These are phyloP conservation scores for Zymoseptoria ardabiliae DNA, from an alignment of 2,329 filamentous ascomycete genomes.

Conservation along the genomic window DNA sequence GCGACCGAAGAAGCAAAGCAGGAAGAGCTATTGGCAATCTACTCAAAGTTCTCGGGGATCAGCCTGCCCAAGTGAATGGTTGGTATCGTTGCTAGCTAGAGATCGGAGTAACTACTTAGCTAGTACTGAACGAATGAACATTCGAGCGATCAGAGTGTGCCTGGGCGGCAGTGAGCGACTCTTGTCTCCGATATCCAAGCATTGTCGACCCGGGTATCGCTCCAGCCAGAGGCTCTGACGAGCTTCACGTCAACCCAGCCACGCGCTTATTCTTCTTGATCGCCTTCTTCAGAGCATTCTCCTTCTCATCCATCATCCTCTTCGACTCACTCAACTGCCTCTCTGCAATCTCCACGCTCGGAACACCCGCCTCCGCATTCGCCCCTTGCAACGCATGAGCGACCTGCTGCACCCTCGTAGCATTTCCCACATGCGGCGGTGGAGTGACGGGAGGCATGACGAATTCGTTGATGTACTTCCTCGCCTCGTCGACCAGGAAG, in stretches of 20 bases:
- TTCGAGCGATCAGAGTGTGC: not conserved
- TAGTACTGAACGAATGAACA: not conserved
- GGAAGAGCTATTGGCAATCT: conserved; percentile 38
- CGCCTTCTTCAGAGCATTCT: conserved; percentile 25
- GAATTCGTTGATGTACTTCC: conserved; percentile 32
- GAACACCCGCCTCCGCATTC: conserved; percentile 6
- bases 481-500: conserved; percentile 32
- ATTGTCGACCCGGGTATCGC: not conserved
- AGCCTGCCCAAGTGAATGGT: conserved; percentile 20
- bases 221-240: not conserved
- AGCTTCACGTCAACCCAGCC: conserved; percentile 18
- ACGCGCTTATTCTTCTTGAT: conserved; percentile 32
- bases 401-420: not conserved
- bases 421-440: conserved; percentile 17
- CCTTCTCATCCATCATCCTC: conserved; percentile 29
- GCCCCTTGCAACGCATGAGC: conserved; percentile 1
- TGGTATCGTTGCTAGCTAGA: not conserved
- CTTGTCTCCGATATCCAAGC: not conserved
- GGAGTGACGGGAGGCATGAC: conserved; percentile 31
- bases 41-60: conserved; percentile 31
- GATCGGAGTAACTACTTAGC: not conserved
- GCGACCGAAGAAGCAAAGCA: conserved; percentile 37
- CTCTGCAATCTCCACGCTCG: conserved; percentile 26
- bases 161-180: not conserved
- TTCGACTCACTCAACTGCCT: conserved; percentile 25